Percentiles rank a stretch among this genome's conserved stretches.
Evolutionary conservation across 2,329 filamentous ascomycete genomes (phyloP).

Genomic region (Pestalotiopsis sp.): DNA sequence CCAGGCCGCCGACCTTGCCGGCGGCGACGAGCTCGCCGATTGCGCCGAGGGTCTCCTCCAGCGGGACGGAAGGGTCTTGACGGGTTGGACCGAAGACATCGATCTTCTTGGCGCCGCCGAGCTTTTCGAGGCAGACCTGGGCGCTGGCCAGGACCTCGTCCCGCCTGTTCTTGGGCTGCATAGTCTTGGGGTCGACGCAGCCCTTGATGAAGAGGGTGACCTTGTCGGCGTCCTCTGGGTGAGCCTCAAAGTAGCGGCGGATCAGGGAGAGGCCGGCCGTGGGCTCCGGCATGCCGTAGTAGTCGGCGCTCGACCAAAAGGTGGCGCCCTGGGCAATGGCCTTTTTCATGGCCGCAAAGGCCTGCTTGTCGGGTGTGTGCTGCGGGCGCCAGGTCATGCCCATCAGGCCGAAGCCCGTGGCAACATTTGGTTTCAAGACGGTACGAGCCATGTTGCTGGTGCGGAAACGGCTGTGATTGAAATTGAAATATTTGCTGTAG

Average conservation of each 20-base stretch:
- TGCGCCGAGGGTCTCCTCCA: constrained; percentile 33
- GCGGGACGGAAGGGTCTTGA: constrained; percentile 40
- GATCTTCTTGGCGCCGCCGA: constrained; percentile 47
- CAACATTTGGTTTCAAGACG: background rate
- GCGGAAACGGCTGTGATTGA: background rate
- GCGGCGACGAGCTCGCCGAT: constrained; percentile 31
- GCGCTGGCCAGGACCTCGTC: constrained; percentile 44
- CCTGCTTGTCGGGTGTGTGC: constrained; percentile 25
- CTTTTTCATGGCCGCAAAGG: constrained; percentile 42
- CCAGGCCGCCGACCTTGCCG: constrained; percentile 33
- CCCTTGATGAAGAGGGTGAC: constrained; percentile 56
- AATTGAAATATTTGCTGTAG: background rate
- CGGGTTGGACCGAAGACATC: constrained; percentile 53
- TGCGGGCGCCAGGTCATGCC: constrained; percentile 28
- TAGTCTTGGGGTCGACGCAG: constrained; percentile 34
- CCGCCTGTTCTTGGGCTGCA: constrained; percentile 40
- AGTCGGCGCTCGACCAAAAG: constrained; percentile 51
- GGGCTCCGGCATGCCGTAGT: constrained; percentile 47
- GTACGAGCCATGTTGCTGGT: background rate
- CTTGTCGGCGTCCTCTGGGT: constrained; percentile 51
- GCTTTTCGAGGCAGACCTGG: constrained; percentile 43
- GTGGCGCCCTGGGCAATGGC: constrained; percentile 41
- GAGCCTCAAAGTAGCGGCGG: constrained; percentile 51
- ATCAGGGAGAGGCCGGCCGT: constrained; percentile 49
- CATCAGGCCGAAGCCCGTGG: constrained; percentile 15